Percentiles rank a stretch among this genome's conserved stretches.
Evolutionary conservation across 116 monocot genomes (phyloP).

Genomic region (Phalaenopsis hybrid): DNA sequence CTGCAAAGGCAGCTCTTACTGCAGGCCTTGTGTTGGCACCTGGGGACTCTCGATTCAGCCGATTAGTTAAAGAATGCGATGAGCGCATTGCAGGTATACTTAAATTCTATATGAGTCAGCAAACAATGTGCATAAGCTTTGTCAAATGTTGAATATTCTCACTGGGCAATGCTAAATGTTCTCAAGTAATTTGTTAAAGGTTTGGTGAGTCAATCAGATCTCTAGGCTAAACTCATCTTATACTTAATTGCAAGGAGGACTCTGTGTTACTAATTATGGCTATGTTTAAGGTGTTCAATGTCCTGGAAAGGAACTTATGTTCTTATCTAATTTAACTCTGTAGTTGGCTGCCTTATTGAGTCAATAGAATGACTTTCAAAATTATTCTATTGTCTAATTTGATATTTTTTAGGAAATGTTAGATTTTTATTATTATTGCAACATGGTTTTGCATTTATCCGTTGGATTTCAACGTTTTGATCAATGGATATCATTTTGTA

Average conservation of each 20-base stretch:
- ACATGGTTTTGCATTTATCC: too few relatives aligned
- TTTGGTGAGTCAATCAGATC: neutral
- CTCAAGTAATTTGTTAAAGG: neutral
- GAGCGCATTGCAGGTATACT: slow-evolving; percentile 62
- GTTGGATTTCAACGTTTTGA: too few relatives aligned
- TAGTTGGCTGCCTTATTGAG: too few relatives aligned
- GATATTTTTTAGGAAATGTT: too few relatives aligned
- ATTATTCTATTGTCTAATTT: too few relatives aligned
- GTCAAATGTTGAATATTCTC: neutral
- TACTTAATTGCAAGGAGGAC: neutral
- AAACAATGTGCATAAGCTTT: slow-evolving; percentile 4
- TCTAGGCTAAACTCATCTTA: neutral
- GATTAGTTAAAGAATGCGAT: slow-evolving; percentile 72
- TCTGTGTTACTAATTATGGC: neutral
- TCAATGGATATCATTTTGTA: too few relatives aligned
- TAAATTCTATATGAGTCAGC: neutral
- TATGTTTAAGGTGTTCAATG: too few relatives aligned
- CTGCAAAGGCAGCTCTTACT: slow-evolving; percentile 76
- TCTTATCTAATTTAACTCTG: too few relatives aligned
- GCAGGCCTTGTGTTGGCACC: slow-evolving; percentile 44
- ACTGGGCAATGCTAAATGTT: neutral
- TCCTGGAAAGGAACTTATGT: too few relatives aligned
- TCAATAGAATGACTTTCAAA: too few relatives aligned
- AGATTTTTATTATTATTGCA: too few relatives aligned
- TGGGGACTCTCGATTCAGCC: slow-evolving; percentile 62